These are phyloP conservation scores for Colletotrichum coccodes DNA, from an alignment of 2,329 filamentous ascomycete species.

Conservation along the genomic window DNA sequence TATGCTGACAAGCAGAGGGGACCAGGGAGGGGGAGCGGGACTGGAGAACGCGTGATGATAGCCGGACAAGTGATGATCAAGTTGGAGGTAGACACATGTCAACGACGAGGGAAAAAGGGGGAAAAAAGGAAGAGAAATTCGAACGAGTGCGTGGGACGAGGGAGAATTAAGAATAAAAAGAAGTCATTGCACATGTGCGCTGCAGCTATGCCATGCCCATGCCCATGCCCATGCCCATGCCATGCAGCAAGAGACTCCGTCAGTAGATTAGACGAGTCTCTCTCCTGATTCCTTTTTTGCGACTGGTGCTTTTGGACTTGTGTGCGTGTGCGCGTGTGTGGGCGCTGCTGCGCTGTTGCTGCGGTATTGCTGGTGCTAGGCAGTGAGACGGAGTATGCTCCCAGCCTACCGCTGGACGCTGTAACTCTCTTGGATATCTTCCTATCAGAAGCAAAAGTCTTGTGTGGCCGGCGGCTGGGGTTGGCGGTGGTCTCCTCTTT, in stretches of 20 bases:
- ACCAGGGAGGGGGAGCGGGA: neutral
- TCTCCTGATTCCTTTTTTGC: neutral
- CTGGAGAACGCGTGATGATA: neutral
- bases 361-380: neutral
- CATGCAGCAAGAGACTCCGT: slow-evolving; percentile 25
- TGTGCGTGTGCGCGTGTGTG: neutral
- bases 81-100: slow-evolving; percentile 22
- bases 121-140: neutral
- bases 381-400: neutral
- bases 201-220: slow-evolving; percentile 27
- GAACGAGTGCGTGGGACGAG: slow-evolving; percentile 19
- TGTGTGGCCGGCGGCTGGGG: slow-evolving; percentile 19
- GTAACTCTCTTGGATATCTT: slow-evolving; percentile 1
- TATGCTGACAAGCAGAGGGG: neutral
- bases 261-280: slow-evolving; percentile 1
- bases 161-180: slow-evolving; percentile 28
- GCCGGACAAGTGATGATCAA: slow-evolving; percentile 6
- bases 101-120: slow-evolving; percentile 18
- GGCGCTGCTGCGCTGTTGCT: neutral
- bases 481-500: slow-evolving; percentile 19
- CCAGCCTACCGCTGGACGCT: neutral
- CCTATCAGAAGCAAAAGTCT: slow-evolving; percentile 29
- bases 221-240: slow-evolving; percentile 20
- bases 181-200: slow-evolving; percentile 30
- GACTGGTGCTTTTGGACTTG: neutral